Evolutionary conservation across 495 filamentous ascomycete species (phyloP), one percentile per base, ranked within the genome.

Genomic region (Podospora appendiculata): DNA sequence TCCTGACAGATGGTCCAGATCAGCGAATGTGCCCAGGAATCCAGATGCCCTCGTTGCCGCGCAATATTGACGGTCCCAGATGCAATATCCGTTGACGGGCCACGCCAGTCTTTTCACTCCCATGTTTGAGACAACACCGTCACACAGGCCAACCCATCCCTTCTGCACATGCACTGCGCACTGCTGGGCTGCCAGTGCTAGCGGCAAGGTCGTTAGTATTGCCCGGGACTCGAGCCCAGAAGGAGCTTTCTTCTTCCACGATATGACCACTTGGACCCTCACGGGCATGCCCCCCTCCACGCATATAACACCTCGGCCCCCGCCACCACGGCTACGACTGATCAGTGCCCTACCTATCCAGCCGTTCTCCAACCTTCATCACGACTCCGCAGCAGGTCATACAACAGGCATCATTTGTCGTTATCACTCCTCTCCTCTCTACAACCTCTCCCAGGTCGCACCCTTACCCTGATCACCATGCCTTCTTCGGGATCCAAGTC

Each of bases 401-500:
- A 25, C 25, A 25, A 25, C 41, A 3, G 2, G 41, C 16, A n/a
- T 1, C 12, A 16, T 43, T 43, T n/a, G 14, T 10, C 41, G 16
- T 43, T 3, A 9, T 17, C 41, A 43, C 18, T 41, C 10, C 25
- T 25, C 25, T 25, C 25, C 2, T 25, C 25, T 25, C 25, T 25
- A 25, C 25, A 25, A 25, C 5, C 25, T 25, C 25, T 25, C 25
- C 25, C 25, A 25, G 25, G 2, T 25, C 25, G 2, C 25, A 25
- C 25, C 25, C 25, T 25, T 25, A 25, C 2, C 25, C 25, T 25
- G 5, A 6, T 25, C 51, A 58, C 54, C 34, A 86, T 86, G 82
- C 81, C 83, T 59, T 58, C 71, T 38, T 53, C 58, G 18, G 61
- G 52, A 43, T 62, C 62, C 49, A 61, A 62, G 40, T 45, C 41